Conservation (phyloP, 2,329 filamentous ascomycete species). For the Parastagonospora nodorum region DNA sequence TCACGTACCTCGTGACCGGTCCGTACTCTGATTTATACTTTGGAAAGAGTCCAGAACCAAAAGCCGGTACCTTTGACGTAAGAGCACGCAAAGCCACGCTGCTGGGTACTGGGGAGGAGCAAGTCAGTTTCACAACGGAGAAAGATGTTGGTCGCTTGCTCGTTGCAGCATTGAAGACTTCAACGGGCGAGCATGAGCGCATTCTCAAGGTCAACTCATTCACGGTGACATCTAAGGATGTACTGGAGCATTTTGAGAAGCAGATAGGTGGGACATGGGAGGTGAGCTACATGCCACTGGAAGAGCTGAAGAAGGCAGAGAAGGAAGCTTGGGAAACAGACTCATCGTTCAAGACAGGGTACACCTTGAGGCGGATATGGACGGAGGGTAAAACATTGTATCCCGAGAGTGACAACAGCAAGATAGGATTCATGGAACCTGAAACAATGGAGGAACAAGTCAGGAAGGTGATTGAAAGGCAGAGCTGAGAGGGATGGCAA, state of each 20-base stretch:
- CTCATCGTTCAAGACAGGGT: constrained; percentile 57
- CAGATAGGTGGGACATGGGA: constrained; percentile 66
- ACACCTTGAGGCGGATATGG: constrained; percentile 73
- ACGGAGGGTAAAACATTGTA: constrained; percentile 74
- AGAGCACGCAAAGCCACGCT: constrained; percentile 63
- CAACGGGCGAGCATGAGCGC: constrained; percentile 53
- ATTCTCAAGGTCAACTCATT: constrained; percentile 74
- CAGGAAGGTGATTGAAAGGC: constrained; percentile 22
- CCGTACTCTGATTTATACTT: constrained; percentile 71
- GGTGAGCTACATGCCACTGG: constrained; percentile 58
- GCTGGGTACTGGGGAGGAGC: constrained; percentile 65
- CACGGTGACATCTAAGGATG: constrained; percentile 65
- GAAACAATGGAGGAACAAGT: constrained; percentile 60
- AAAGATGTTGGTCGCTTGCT: constrained; percentile 71
- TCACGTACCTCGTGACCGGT: constrained; percentile 72
- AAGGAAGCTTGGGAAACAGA: constrained; percentile 62
- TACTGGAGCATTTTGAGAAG: constrained; percentile 70
- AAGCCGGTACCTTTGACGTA: constrained; percentile 64
- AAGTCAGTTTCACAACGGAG: constrained; percentile 72
- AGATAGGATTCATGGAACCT: constrained; percentile 53
- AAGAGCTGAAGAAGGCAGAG: constrained; percentile 62
- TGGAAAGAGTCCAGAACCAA: constrained; percentile 42
- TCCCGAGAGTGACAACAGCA: constrained; percentile 67
- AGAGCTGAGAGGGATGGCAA: background rate
- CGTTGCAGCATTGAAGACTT: constrained; percentile 64